Percentiles rank a stretch among this genome's conserved stretches.
These are phyloP conservation scores for Boletus sp. DNA, from an alignment of 768 basidiomycete genomes.

Conservation along the genomic window DNA sequence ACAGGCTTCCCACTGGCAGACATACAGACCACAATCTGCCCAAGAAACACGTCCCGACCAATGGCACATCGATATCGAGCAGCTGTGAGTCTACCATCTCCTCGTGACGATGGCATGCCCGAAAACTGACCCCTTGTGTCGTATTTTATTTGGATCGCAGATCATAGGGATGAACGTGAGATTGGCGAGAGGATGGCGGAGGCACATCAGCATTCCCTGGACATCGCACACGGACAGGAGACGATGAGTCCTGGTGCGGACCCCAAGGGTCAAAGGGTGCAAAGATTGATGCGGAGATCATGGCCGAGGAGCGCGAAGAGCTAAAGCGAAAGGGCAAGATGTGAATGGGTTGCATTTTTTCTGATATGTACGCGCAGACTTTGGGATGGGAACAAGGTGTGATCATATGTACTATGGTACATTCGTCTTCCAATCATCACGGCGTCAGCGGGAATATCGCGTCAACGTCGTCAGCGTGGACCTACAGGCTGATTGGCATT, in stretches of 20 bases:
- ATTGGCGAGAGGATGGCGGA: conserved; percentile 39
- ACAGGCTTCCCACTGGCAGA: conserved; percentile 21
- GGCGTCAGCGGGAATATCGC: neutral
- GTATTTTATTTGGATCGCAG: neutral
- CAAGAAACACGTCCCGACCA: conserved; percentile 32
- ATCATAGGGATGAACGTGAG: conserved; percentile 42
- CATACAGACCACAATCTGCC: conserved; percentile 21
- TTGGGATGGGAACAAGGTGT: neutral
- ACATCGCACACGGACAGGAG: conserved; percentile 23
- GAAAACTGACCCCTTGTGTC: neutral
- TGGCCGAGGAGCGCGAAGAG: conserved; percentile 49
- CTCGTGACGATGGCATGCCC: neutral
- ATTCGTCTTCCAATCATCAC: neutral
- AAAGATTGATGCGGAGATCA: conserved; percentile 54
- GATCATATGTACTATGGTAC: neutral
- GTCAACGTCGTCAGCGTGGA: neutral
- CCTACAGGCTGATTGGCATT: too few species aligned
- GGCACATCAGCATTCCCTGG: conserved; percentile 33
- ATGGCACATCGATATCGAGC: conserved; percentile 38
- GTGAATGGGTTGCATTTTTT: conserved; percentile 7
- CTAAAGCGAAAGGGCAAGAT: conserved; percentile 44
- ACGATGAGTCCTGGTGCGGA: conserved; percentile 29
- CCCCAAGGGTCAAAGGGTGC: conserved; percentile 49
- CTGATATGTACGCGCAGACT: neutral
- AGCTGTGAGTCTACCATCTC: conserved; percentile 12